Percentiles rank a stretch among this genome's conserved stretches.
Evolutionary conservation across 495 filamentous ascomycete genomes (phyloP).

Genomic region (Articulospora tetracladia): DNA sequence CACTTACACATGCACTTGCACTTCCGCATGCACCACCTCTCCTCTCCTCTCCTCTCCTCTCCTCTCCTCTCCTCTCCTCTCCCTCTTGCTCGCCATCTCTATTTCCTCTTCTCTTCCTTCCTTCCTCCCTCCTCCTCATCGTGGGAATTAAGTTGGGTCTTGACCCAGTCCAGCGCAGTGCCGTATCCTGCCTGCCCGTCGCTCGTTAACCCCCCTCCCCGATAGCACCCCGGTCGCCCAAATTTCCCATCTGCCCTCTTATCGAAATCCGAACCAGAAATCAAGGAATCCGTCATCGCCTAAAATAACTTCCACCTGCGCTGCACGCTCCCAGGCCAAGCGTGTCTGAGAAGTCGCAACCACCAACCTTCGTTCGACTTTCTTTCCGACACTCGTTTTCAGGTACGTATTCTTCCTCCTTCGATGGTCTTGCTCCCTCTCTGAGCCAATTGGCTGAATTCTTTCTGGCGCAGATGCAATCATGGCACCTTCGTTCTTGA

Average conservation of each 20-base stretch:
- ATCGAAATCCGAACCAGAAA: conserved; percentile 9
- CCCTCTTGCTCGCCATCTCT: not conserved
- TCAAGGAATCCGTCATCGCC: conserved; percentile 20
- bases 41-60: not conserved
- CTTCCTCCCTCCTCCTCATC: not conserved
- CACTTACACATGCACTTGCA: not conserved
- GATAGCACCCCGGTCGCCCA: conserved; percentile 1
- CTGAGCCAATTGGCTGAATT: not conserved
- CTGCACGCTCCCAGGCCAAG: conserved; percentile 4
- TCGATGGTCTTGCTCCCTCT: not conserved
- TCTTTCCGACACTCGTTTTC: not conserved
- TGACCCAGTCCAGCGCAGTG: not conserved
- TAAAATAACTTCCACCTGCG: conserved; percentile 9
- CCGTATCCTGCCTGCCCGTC: not conserved
- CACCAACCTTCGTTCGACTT: not conserved
- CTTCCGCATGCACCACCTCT: not conserved
- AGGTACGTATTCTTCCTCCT: not conserved
- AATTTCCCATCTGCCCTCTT: conserved; percentile 3
- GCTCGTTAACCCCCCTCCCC: not conserved
- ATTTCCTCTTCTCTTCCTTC: not conserved
- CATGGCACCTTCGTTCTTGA: conserved; percentile 63
- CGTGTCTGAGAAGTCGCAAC: not conserved
- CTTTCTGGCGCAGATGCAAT: conserved; percentile 3
- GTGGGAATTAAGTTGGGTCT: no score
- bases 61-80: not conserved